These are phyloP conservation scores for Backusella circina DNA, from an alignment of 192 early-diverging fungal genomes.

Conservation along the genomic window DNA sequence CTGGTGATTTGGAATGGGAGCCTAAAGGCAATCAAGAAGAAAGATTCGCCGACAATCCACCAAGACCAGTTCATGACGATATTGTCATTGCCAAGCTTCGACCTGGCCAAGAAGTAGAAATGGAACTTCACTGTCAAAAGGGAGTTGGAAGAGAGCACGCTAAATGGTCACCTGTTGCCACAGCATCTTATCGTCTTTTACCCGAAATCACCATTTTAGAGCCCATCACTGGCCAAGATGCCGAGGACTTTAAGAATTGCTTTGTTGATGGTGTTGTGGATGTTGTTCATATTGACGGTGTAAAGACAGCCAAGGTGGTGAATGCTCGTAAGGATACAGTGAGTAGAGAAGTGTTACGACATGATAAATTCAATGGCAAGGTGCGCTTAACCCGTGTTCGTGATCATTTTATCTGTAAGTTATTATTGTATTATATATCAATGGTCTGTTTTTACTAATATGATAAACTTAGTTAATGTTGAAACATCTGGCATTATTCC, in stretches of 20 bases:
- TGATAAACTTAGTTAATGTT: conserved; percentile 62
- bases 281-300: conserved; percentile 61
- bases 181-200: conserved; percentile 91
- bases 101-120: conserved; percentile 82
- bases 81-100: conserved; percentile 92
- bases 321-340: conserved; percentile 96
- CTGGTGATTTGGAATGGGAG: conserved; percentile 74
- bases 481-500: conserved; percentile 83
- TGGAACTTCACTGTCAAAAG: conserved; percentile 88
- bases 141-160: conserved; percentile 95
- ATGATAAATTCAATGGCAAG: conserved; percentile 88
- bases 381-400: conserved; percentile 87
- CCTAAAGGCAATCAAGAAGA: conserved; percentile 90
- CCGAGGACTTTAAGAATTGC: conserved; percentile 78
- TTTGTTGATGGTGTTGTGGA: conserved; percentile 88
- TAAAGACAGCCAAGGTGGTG: conserved; percentile 73
- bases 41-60: conserved; percentile 61
- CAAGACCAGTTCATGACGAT: conserved; percentile 82
- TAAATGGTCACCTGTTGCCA: conserved; percentile 96
- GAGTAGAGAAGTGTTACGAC: conserved; percentile 88
- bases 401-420: conserved; percentile 97
- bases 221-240: conserved; percentile 81
- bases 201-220: conserved; percentile 86
- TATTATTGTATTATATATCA: neutral
- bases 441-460: neutral